Conservation (phyloP, 345 rosid species). For the Linum trigynum region DNA sequence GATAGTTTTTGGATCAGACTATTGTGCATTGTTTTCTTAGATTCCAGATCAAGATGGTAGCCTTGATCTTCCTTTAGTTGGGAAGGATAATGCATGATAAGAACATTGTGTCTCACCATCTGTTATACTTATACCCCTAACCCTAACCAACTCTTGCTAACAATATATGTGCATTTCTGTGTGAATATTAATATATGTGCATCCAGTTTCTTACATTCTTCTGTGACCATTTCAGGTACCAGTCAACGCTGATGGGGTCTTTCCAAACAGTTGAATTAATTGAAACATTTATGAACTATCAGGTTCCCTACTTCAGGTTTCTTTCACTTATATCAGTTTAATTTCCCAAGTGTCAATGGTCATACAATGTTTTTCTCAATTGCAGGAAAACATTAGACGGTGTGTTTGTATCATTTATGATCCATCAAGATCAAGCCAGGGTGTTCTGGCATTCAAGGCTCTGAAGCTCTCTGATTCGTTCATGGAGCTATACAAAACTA, state of each 20-base stretch:
- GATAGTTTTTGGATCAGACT: neutral
- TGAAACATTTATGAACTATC: slow-evolving; percentile 98
- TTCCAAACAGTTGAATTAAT: slow-evolving; percentile 92
- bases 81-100: neutral
- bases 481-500: slow-evolving; percentile 77
- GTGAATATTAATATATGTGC: neutral
- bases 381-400: slow-evolving; percentile 86
- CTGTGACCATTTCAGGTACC: slow-evolving; percentile 53
- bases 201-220: neutral
- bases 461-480: slow-evolving; percentile 95
- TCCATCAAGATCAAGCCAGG: slow-evolving; percentile 86
- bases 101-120: neutral
- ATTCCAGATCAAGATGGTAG: neutral
- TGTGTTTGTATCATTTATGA: slow-evolving; percentile 97
- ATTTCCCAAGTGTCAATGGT: neutral
- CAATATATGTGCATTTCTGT: neutral
- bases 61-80: neutral
- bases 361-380: neutral
- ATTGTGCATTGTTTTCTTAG: neutral
- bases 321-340: neutral
- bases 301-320: slow-evolving; percentile 37
- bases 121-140: neutral
- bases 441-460: slow-evolving; percentile 91
- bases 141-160: neutral
- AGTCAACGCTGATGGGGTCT: slow-evolving; percentile 82